Conservation (phyloP, 176 grass and related monocot genomes). For the Juncus inflexus region DNA sequence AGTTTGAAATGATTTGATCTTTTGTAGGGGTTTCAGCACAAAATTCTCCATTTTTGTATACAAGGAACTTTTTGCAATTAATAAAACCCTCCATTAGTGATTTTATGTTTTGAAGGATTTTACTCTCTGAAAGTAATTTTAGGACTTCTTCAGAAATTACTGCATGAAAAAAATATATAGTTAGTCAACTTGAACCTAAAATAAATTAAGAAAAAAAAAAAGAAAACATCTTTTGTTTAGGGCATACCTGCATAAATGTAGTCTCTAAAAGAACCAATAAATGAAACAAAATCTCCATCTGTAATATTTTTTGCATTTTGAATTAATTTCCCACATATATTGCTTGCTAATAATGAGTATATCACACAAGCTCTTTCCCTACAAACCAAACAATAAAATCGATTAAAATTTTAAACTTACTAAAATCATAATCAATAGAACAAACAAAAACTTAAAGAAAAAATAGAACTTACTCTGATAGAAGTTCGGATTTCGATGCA, state of each 20-base stretch:
- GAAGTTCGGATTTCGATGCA: slow-evolving; percentile 47
- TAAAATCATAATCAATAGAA: slow-evolving; percentile 9
- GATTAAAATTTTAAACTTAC: background rate
- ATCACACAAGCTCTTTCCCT: slow-evolving; percentile 51
- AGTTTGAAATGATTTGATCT: slow-evolving; percentile 54
- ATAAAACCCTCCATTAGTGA: slow-evolving; percentile 71
- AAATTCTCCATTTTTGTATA: slow-evolving; percentile 38
- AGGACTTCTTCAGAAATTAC: slow-evolving; percentile 49
- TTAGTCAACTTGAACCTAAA: slow-evolving; percentile 21
- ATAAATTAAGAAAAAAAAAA: slow-evolving; percentile 3
- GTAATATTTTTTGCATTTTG: slow-evolving; percentile 27
- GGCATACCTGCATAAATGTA: slow-evolving; percentile 24
- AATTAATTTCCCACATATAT: slow-evolving; percentile 25
- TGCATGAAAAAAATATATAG: slow-evolving; percentile 33
- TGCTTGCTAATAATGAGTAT: slow-evolving; percentile 54
- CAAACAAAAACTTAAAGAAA: slow-evolving; percentile 14
- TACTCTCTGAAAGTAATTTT: slow-evolving; percentile 39
- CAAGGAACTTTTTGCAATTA: slow-evolving; percentile 48
- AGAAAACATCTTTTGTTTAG: slow-evolving; percentile 3
- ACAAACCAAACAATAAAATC: slow-evolving; percentile 21
- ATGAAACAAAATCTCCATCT: slow-evolving; percentile 32
- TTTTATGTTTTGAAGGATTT: slow-evolving; percentile 38
- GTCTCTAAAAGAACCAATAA: slow-evolving; percentile 36
- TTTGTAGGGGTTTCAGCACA: slow-evolving; percentile 36
- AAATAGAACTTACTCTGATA: slow-evolving; percentile 46